Base-by-base conservation (phyloP, 768 basidiomycete species). In the Rhodotorula graminis region DNA sequence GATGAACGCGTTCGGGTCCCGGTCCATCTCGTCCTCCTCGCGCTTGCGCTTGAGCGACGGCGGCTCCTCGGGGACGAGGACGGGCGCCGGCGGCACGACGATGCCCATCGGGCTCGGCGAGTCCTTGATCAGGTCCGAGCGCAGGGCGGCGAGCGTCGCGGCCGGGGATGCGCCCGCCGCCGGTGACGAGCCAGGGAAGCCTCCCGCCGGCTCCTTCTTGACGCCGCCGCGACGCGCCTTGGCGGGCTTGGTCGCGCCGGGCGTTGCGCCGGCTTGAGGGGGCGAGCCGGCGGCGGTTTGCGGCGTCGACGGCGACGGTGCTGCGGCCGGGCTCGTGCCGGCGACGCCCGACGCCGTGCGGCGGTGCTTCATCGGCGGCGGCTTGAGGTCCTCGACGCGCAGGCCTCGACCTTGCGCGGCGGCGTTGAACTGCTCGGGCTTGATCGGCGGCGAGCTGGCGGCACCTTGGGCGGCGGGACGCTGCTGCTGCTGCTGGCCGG, bases 1-100 rank as follows among this genome's bases (percentile, higher is more conserved):
- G 65, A 76, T 61, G 63, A 73, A 78, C 7, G 49, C 71, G 44
- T 71, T 65, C 44, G 77, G 76, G 52, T 78, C 76, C 18, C 61
- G 46, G 18, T 72, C 61, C 14, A 74, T 74, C 62, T 78, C 76
- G 31, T 78, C 77, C 42, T 71, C 65, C 46, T 78, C 76, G 14
- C 76, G 61, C 63, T 78, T 77, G n/a, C 75, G 60, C 67, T 77
- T 78, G 31, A 66, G 59, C 31, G 70, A 50, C 8, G 66, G 52
- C 31, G 65, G 52, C 58, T 76, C 70, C 10, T 57, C 47, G 27
- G 33, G 23, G 21, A 49, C 12, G 12, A 10, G 46, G 0, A 37
- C 11, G 19, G 52, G 33, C 15, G 60, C 27, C 29, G 58, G 60
- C 9, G 60, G 64, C 49, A 42, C 37, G n/a, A 47, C 56, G 19